Base-by-base conservation (phyloP, 1,139 yeast genomes). In the Scheffersomyces segobiensis region DNA sequence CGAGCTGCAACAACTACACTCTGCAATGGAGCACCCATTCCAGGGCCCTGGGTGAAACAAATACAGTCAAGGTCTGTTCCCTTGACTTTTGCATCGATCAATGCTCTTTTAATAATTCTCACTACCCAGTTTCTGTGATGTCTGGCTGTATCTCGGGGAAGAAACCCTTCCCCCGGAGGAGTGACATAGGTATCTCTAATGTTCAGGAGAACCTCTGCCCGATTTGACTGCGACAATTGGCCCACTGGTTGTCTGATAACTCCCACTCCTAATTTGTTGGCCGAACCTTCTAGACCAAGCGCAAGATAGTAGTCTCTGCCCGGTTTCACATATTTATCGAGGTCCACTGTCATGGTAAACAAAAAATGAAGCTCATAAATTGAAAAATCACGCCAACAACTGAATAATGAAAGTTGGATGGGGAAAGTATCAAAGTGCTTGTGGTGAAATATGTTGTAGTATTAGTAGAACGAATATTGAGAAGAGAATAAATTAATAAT, bases 21-120 rank as follows among this genome's bases (percentile, higher is more conserved):
- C 67, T 95, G 97, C 59, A 95, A 77, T 0, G 99, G 99, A 0
- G 98, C 98, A 3, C 99, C 99, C 99, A 95, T 96, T 1, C 99
- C 99, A 0, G 99, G 99, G 4, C 99, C 99, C 73, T 91, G 96
- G 1, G 98, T 95, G 72, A 93, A 95, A 72, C 98, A 93, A 56
- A 95, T 90, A 66, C 96, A 93, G 72, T 93, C 97, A 32, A 95
- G 74, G 55, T 92, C 96, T 1, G 70, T 55, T 0, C 83, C 81
- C 59, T 53, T 77, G n/a, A 92, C 71, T 0, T 76, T 72, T 2
- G 97, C 89, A 52, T 88, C 95, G 3, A 71, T 71, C 56, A 95
- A 70, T 0, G 98, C 91, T 49, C 69, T 70, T 65, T 86, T 87
- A 54, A 92, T 86, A 49, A 93, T 76, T 57, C 98, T 76, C 1